phyloP scores from a whole-genome alignment of 345 rosid species.

The Pistacia atlantica region DNA sequence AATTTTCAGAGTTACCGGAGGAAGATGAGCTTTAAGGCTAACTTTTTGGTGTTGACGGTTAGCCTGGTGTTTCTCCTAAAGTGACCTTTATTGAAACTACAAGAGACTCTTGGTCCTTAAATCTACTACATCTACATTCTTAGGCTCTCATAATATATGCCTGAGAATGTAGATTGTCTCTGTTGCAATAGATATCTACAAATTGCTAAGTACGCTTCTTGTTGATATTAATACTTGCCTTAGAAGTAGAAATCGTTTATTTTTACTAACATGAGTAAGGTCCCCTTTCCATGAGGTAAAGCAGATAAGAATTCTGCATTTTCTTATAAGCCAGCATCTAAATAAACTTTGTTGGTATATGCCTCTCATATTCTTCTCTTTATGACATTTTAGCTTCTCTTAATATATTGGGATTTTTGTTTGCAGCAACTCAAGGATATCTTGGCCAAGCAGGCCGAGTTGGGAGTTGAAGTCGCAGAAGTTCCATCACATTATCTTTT shows the following conservation, averaged over 20 bases:
- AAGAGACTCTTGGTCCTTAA: background rate
- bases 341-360: background rate
- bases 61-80: background rate
- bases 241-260: background rate
- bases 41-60: background rate
- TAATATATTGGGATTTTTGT: slow-evolving; percentile 12
- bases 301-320: background rate
- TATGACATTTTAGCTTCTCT: background rate
- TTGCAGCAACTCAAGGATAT: slow-evolving; percentile 85
- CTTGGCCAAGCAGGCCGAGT: slow-evolving; percentile 87
- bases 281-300: background rate
- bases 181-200: background rate
- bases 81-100: background rate
- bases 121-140: background rate
- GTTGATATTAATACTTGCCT: too few species aligned
- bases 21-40: background rate
- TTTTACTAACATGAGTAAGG: background rate
- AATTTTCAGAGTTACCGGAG: background rate
- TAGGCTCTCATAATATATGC: too few species aligned
- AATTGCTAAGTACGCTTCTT: background rate
- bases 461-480: slow-evolving; percentile 94
- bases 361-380: background rate
- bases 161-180: too few species aligned
- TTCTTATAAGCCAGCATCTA: background rate
- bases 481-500: slow-evolving; percentile 69